Evolutionary conservation across 768 basidiomycete species (phyloP).

Genomic region (Leccinum variicolor): DNA sequence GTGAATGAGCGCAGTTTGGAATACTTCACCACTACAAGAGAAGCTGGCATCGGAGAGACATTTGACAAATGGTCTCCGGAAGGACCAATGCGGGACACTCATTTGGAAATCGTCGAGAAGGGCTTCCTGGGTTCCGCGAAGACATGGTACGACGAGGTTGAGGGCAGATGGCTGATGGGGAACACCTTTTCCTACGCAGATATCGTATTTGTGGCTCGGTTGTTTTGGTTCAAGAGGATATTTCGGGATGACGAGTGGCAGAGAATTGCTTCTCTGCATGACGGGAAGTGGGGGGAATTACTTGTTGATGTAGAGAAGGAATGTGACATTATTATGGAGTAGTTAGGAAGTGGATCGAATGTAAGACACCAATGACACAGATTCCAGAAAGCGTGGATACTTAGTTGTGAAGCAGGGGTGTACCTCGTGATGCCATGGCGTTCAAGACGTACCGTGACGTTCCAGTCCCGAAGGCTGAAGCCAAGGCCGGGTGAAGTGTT

Average conservation of each 20-base stretch:
- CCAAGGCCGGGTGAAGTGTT: slow-evolving; percentile 43
- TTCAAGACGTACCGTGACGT: slow-evolving; percentile 27
- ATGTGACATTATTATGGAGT: slow-evolving; percentile 14
- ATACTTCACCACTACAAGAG: slow-evolving; percentile 38
- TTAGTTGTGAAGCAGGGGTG: slow-evolving; percentile 27
- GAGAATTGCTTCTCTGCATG: slow-evolving; percentile 22
- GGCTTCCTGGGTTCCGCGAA: slow-evolving; percentile 4
- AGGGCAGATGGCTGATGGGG: slow-evolving; percentile 31
- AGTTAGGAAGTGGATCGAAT: background rate
- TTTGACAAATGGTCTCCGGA: slow-evolving; percentile 40
- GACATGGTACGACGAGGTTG: slow-evolving; percentile 19
- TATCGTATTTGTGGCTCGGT: slow-evolving; percentile 18
- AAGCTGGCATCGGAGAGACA: slow-evolving; percentile 28
- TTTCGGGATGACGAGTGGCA: slow-evolving; percentile 25
- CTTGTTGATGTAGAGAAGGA: slow-evolving; percentile 26
- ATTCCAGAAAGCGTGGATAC: slow-evolving; percentile 29
- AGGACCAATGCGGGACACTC: slow-evolving; percentile 30
- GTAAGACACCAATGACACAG: background rate
- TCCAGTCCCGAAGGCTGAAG: slow-evolving; percentile 32
- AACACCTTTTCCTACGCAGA: slow-evolving; percentile 31
- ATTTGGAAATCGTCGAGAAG: slow-evolving; percentile 25
- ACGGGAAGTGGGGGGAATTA: slow-evolving; percentile 24
- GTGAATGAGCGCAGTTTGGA: slow-evolving; percentile 34
- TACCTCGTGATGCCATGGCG: slow-evolving; percentile 27
- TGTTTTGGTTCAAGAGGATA: slow-evolving; percentile 19